phyloP scores from a whole-genome alignment of 768 basidiomycete genomes.

The Mycena floridula region DNA sequence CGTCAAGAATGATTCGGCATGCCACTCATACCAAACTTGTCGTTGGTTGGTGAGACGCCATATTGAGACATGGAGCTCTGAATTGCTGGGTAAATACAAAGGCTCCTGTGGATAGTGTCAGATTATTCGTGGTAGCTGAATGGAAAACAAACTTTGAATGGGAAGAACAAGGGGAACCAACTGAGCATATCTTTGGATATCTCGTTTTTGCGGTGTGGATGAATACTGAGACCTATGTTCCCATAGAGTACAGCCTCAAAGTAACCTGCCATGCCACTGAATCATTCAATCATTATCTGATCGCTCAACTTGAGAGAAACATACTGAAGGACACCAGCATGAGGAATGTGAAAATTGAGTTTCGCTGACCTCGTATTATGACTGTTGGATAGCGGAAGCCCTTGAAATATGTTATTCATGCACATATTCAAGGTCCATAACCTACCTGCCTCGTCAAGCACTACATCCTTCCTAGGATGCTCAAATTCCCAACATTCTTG shows the following conservation, averaged over 20 bases:
- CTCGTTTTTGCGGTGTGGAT: constrained; percentile 80
- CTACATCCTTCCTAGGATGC: constrained; percentile 80
- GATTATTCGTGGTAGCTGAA: background rate
- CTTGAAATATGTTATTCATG: constrained; percentile 30
- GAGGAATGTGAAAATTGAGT: constrained; percentile 86
- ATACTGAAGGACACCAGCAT: constrained; percentile 84
- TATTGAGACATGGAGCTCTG: constrained; percentile 87
- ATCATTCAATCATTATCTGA: constrained; percentile 2
- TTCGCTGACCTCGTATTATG: constrained; percentile 90
- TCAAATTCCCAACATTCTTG: constrained; percentile 99
- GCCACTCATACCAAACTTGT: constrained; percentile 99
- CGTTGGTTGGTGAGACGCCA: constrained; percentile 90
- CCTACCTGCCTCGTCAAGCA: constrained; percentile 67
- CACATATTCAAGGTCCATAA: constrained; percentile 1
- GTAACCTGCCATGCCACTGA: constrained; percentile 86
- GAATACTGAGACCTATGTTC: constrained; percentile 89
- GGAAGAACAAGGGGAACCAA: constrained; percentile 98
- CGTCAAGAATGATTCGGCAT: constrained; percentile 87
- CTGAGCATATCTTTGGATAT: constrained; percentile 96
- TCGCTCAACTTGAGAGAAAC: constrained; percentile 12
- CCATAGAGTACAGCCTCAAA: constrained; percentile 93
- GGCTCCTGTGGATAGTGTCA: constrained; percentile 62
- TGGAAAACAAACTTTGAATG: constrained; percentile 61
- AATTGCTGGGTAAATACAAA: constrained; percentile 85
- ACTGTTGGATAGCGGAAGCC: constrained; percentile 88